These are phyloP conservation scores for Aspergillus sclerotiicarbonarius DNA, from an alignment of 495 filamentous ascomycete genomes.

Conservation along the genomic window DNA sequence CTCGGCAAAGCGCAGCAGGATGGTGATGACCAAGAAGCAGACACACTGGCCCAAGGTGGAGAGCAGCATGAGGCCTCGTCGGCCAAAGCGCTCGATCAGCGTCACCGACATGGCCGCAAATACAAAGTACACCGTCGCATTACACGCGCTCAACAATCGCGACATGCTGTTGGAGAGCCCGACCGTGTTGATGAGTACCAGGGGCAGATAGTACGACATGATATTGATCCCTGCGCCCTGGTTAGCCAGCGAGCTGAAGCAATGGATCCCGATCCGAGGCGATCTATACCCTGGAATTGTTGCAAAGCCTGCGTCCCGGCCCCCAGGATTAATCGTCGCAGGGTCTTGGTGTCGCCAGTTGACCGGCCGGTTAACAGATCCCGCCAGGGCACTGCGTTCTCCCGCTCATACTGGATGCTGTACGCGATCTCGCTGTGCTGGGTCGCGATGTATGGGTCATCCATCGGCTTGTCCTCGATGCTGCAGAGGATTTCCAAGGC, in stretches of 20 bases:
- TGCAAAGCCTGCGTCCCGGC: conserved; percentile 54
- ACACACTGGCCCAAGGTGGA: conserved; percentile 44
- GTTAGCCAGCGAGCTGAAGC: no score
- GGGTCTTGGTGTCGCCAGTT: conserved; percentile 40
- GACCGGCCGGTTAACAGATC: conserved; percentile 45
- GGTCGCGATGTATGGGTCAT: conserved; percentile 47
- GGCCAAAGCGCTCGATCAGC: conserved; percentile 50
- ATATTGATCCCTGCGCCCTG: conserved; percentile 26
- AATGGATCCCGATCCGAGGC: no score
- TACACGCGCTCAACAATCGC: conserved; percentile 50
- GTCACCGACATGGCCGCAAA: conserved; percentile 46
- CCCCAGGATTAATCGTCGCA: conserved; percentile 50
- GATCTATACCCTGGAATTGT: conserved; percentile 42
- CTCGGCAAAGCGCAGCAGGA: conserved; percentile 48
- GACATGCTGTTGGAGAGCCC: conserved; percentile 45
- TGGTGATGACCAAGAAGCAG: conserved; percentile 57
- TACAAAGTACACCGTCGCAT: conserved; percentile 49
- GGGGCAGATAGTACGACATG: conserved; percentile 48
- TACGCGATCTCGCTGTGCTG: conserved; percentile 49
- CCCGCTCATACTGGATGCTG: conserved; percentile 47
- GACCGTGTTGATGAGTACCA: conserved; percentile 51
- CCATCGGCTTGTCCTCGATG: conserved; percentile 41
- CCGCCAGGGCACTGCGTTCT: conserved; percentile 45
- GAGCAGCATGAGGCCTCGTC: conserved; percentile 53
- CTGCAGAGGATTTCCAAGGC: conserved; percentile 49